Percentiles rank a stretch among this genome's conserved stretches.
These are phyloP conservation scores for Dendrobium officinale DNA, from an alignment of 106 monocot genomes.

Conservation along the genomic window DNA sequence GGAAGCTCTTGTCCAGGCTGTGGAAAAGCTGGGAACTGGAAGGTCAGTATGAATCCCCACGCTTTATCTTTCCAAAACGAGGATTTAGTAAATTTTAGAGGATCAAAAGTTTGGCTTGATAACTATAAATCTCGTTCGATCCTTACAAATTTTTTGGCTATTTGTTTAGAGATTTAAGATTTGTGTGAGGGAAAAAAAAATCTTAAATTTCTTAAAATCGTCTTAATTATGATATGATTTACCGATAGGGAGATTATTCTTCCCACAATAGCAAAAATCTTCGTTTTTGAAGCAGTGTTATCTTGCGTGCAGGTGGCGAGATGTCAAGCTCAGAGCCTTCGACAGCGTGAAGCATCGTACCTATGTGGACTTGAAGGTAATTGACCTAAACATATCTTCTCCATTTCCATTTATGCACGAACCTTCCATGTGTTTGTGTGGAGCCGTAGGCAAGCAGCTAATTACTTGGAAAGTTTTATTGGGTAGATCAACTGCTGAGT, in stretches of 20 bases:
- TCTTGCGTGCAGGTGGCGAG: slow-evolving; percentile 70
- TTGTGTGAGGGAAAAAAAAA: too few relatives aligned
- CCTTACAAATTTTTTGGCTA: background rate
- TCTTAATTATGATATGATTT: too few relatives aligned
- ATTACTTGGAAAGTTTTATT: background rate
- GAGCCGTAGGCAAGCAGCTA: slow-evolving; percentile 4
- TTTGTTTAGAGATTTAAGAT: too few relatives aligned
- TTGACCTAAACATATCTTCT: background rate
- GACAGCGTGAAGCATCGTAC: slow-evolving; percentile 88
- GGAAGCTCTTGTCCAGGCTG: slow-evolving; percentile 83
- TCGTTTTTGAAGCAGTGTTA: background rate
- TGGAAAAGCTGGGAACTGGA: slow-evolving; percentile 91
- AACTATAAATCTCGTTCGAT: background rate
- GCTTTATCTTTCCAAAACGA: background rate
- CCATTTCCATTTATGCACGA: background rate
- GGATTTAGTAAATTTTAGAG: too few relatives aligned
- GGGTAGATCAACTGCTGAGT: too few relatives aligned
- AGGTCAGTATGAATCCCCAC: slow-evolving; percentile 31
- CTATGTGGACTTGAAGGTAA: slow-evolving; percentile 96
- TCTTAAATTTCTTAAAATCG: too few relatives aligned
- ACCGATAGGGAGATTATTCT: too few relatives aligned
- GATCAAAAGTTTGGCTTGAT: too few relatives aligned
- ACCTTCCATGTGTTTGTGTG: slow-evolving; percentile 5
- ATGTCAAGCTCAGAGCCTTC: slow-evolving; percentile 86
- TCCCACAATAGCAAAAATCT: background rate